A percentile compares a stretch with the other conserved stretches of the same genome.
phyloP scores from a whole-genome alignment of 78 protist genomes.

The Dictyostelium intermedium region DNA sequence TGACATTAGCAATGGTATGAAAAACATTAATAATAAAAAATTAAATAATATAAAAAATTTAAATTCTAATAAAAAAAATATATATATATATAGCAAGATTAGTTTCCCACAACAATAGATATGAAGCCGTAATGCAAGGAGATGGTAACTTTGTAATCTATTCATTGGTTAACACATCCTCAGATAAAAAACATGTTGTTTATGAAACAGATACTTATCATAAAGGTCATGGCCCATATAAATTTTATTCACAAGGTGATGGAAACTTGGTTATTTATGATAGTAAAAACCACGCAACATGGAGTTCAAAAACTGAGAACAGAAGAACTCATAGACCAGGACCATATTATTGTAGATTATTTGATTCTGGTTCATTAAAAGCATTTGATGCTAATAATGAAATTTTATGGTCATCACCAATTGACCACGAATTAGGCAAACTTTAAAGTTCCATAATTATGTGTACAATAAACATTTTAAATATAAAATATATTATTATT shows the following conservation, averaged over 20 bases:
- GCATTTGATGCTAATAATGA: background rate
- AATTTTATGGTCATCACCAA: background rate
- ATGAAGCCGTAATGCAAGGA: background rate
- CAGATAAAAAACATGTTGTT: background rate
- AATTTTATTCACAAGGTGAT: slow-evolving; percentile 16
- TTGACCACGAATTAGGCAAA: too few species aligned
- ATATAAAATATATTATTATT: too few species aligned
- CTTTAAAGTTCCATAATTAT: too few species aligned
- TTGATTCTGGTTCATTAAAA: background rate
- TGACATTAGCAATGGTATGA: background rate
- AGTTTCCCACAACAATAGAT: background rate
- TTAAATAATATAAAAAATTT: too few species aligned
- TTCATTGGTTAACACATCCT: background rate
- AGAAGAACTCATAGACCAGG: background rate
- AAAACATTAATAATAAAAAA: too few species aligned
- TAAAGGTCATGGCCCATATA: background rate
- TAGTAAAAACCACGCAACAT: background rate
- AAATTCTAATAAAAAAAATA: too few species aligned
- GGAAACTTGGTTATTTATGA: slow-evolving; percentile 41
- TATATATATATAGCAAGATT: background rate
- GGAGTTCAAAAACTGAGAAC: slow-evolving; percentile 9
- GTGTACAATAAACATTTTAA: too few species aligned
- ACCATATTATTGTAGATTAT: background rate
- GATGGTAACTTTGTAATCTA: slow-evolving; percentile 54
- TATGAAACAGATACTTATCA: background rate